Evolutionary conservation across 2,329 filamentous ascomycete genomes (phyloP).

Genomic region (Trichoderma sp.): DNA sequence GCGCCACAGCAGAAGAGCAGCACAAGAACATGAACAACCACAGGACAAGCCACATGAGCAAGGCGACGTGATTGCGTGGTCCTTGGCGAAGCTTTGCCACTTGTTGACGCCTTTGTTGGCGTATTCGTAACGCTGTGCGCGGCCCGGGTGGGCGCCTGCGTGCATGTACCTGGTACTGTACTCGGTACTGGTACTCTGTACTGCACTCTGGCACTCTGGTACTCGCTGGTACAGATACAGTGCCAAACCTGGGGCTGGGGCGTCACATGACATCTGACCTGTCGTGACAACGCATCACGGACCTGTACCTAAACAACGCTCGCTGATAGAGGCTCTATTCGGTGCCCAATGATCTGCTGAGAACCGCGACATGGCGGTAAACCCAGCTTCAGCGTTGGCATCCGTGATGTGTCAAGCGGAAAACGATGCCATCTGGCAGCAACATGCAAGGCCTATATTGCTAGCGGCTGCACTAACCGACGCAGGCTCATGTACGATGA

Average conservation of each 20-base stretch:
- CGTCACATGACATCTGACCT: conserved; percentile 14
- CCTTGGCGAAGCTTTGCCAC: conserved; percentile 21
- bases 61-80: conserved; percentile 22
- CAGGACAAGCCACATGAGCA: background rate
- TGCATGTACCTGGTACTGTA: background rate
- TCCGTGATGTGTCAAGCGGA: conserved; percentile 3
- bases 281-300: conserved; percentile 13
- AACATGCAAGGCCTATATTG: conserved; percentile 2
- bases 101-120: background rate
- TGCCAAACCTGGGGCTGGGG: background rate
- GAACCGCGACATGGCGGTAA: background rate
- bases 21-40: background rate
- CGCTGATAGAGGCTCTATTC: background rate
- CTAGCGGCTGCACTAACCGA: background rate
- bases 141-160: background rate
- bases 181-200: background rate
- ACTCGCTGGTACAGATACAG: too few relatives aligned
- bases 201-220: too few relatives aligned
- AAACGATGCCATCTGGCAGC: conserved; percentile 4
- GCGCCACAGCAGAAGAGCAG: background rate
- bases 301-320: background rate
- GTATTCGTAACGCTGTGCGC: conserved; percentile 12
- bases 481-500: conserved; percentile 5
- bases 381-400: background rate
- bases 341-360: background rate